Evolutionary conservation across 768 basidiomycete species (phyloP).

Genomic region (Lyophyllum atratum): DNA sequence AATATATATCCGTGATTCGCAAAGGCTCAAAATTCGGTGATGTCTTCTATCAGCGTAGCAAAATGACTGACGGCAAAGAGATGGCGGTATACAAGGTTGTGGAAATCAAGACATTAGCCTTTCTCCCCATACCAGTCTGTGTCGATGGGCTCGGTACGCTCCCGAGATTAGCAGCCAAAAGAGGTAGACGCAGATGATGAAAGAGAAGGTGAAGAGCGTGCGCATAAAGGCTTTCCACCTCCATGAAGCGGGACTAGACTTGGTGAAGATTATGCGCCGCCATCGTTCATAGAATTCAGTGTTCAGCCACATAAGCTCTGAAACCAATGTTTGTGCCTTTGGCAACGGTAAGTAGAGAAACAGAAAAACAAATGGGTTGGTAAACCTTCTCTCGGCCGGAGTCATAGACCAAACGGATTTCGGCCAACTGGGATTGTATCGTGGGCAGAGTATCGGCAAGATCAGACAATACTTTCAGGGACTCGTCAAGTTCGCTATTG

Average conservation of each 20-base stretch:
- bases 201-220: slow-evolving; percentile 53
- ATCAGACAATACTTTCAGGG: slow-evolving; percentile 55
- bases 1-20: slow-evolving; percentile 3
- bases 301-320: slow-evolving; percentile 73
- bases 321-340: slow-evolving; percentile 67
- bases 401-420: slow-evolving; percentile 69
- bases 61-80: background rate
- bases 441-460: slow-evolving; percentile 62
- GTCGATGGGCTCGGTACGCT: slow-evolving; percentile 72
- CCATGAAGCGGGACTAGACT: slow-evolving; percentile 70
- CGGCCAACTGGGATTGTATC: slow-evolving; percentile 59
- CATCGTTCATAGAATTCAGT: slow-evolving; percentile 78
- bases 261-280: slow-evolving; percentile 73
- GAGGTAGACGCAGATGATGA: slow-evolving; percentile 60
- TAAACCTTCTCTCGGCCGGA: slow-evolving; percentile 68
- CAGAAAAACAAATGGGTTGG: slow-evolving; percentile 5
- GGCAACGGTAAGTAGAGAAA: slow-evolving; percentile 4
- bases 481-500: slow-evolving; percentile 59
- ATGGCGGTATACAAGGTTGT: background rate
- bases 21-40: background rate
- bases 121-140: slow-evolving; percentile 79
- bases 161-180: slow-evolving; percentile 64
- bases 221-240: slow-evolving; percentile 71
- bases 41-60: background rate
- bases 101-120: slow-evolving; percentile 62